phyloP scores from a whole-genome alignment of 257 asterid species.

The Capsicum rhomboideum region DNA sequence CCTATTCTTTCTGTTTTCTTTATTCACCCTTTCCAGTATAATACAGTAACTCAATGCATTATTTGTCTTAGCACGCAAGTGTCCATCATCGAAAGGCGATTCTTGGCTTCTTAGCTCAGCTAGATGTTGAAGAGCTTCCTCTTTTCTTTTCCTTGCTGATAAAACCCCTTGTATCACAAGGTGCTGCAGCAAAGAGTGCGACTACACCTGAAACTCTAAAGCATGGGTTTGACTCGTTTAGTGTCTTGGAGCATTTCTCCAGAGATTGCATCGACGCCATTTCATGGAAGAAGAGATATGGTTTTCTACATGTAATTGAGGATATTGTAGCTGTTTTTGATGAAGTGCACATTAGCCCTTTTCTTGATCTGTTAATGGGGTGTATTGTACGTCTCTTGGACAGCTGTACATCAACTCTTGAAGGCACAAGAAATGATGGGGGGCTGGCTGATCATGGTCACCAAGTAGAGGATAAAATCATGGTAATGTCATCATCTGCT shows the following conservation, averaged over 20 bases:
- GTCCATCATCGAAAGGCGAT: conserved; percentile 68
- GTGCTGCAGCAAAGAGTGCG: conserved; percentile 23
- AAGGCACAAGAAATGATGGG: conserved; percentile 21
- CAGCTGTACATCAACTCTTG: conserved; percentile 56
- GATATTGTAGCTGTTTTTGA: conserved; percentile 77
- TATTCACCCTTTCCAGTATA: not conserved
- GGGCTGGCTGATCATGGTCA: conserved; percentile 26
- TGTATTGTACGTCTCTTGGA: conserved; percentile 57
- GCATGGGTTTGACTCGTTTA: conserved; percentile 29
- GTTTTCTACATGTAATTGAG: conserved; percentile 77
- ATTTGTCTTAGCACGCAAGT: conserved; percentile 53
- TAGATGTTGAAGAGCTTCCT: conserved; percentile 78
- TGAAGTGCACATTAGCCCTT: conserved; percentile 58
- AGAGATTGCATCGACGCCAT: conserved; percentile 34
- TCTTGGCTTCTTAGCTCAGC: conserved; percentile 77
- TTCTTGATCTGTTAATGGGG: conserved; percentile 64
- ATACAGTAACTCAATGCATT: conserved; percentile 5
- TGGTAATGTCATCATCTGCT: conserved; percentile 31
- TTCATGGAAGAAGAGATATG: conserved; percentile 72
- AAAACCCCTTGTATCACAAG: conserved; percentile 50
- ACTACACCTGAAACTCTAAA: conserved; percentile 19
- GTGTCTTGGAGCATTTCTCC: conserved; percentile 51
- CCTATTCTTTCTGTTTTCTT: not conserved
- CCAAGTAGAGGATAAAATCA: conserved; percentile 24
- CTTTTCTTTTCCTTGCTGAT: conserved; percentile 68